Base-by-base conservation (phyloP, 2,329 filamentous ascomycete genomes). In the Venturia asperata region DNA sequence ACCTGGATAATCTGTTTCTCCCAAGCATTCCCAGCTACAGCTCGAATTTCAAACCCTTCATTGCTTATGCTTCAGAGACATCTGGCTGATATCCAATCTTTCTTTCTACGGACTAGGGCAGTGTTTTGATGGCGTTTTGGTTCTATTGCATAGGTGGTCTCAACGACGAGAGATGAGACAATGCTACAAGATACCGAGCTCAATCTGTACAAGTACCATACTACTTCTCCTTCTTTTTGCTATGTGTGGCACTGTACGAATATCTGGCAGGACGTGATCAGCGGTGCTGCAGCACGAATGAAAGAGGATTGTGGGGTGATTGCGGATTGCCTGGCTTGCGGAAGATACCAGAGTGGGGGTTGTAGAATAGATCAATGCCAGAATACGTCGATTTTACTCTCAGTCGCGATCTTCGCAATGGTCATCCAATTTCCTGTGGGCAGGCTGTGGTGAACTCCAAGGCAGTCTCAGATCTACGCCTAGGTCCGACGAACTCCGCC, bases 81-180 rank as follows among this genome's bases (percentile, higher is more conserved):
- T 13, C 42, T 43, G 24, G 61, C 61, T 63, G 61, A 63, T 63
- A 34, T 62, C 24, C 60, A 63, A 60, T 47, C 11, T 58, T 58
- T 55, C n/a, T 39, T 58, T 39, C 37, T 21, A 5, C 19, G 52
- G 47, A 27, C 4, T 45, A 64, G 63, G 63, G 42, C 30, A 64
- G 63, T 58, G 34, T 58, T 9, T 37, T 64, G 41, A 64, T 64
- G 63, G 63, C 63, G 63, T 64, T 56, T 49, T 64, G 63, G 63
- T 64, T 64, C 37, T 64, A 56, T 21, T 64, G 63, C 49, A 42
- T 60, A 24, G 63, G 63, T 15, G 52, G 52, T 10, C 52, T 58
- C 27, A 58, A 58, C 27, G 52, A 58, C 52, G 52, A 30, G 52
- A 58, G 15, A 5, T 58, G 52, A 58, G 52, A 21, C n/a, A 15